Base-by-base conservation (phyloP, 352 stramenopile species). In the Phytophthora meadii region DNA sequence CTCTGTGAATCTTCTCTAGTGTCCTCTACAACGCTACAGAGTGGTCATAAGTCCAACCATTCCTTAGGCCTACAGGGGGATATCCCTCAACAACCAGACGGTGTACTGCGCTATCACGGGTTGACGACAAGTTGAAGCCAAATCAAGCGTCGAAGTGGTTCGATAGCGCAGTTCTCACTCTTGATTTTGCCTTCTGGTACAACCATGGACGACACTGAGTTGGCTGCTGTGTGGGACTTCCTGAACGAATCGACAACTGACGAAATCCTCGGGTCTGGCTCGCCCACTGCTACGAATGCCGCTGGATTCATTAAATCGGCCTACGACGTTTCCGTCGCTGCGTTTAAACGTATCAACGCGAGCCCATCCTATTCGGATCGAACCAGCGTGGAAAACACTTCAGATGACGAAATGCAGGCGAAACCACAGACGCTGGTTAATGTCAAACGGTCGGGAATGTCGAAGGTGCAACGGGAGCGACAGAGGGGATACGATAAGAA, bases 171-270 rank as follows among this genome's bases (percentile, higher is more conserved):
- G 10, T 15, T 32, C 19, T 49, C 61, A 70, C 36, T 65, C 32
- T 28, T 14, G 28, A 14, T 60, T 65, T 53, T 51, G 22, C 53
- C 15, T 9, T 19, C n/a, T 14, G n/a, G 30, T 36, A 32, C 11
- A 19, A 56, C 27, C 37, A 70, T 65, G 61, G 34, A 42, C 39
- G 40, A 50, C 54, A 7, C 40, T 12, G 61, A 65, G 25, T 32
- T 70, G 9, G 22, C n/a, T 10, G 39, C 54, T 36, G 36, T 70
- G 24, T 54, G 61, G 54, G 34, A 52, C 41, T 70, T 65, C 40
- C 22, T 70, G 22, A 28, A 51, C 47, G 54, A 60, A 2, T 39
- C 48, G 2, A 54, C 52, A 17, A 25, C 48, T 0, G 47, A 54
- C 48, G 61, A 70, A 10, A 48, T 65, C 2, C n/a, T 55, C 6